Conservation (phyloP, 2,329 filamentous ascomycete genomes). For the Ophiostoma novo-ulmi region DNA sequence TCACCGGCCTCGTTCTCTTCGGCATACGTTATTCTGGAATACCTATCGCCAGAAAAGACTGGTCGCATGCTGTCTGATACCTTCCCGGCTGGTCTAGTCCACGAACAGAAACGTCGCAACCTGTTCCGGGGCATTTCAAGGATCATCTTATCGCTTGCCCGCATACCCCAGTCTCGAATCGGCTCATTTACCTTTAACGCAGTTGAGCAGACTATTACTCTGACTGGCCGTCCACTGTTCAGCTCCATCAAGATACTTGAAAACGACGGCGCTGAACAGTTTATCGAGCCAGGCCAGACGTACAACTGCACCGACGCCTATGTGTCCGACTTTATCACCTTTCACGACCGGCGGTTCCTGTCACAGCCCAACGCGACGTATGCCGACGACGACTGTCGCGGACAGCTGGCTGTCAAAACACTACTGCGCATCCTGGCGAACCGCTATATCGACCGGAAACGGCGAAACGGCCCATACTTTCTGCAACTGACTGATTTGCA, state of each 20-base stretch:
- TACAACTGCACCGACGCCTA: conserved; percentile 33
- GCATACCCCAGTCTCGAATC: conserved; percentile 32
- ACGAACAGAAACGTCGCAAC: conserved; percentile 20
- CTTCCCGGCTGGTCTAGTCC: not conserved
- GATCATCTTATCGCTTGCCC: conserved; percentile 33
- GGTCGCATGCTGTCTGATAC: conserved; percentile 13
- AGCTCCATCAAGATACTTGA: conserved; percentile 33
- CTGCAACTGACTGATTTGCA: conserved; percentile 33
- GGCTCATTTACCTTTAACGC: conserved; percentile 31
- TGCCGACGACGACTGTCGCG: conserved; percentile 29
- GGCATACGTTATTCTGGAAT: conserved; percentile 11
- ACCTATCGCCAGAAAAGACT: not conserved
- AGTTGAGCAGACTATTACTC: conserved; percentile 28
- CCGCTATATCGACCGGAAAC: not conserved
- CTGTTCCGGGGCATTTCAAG: conserved; percentile 22
- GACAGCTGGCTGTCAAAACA: conserved; percentile 30
- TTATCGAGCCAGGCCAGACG: conserved; percentile 32
- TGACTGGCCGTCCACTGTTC: conserved; percentile 24
- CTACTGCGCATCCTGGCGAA: conserved; percentile 18
- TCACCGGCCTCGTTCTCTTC: not conserved
- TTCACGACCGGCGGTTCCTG: conserved; percentile 32
- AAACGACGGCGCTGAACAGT: conserved; percentile 34
- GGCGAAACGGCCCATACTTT: conserved; percentile 25
- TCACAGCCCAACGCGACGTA: conserved; percentile 29
- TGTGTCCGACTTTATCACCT: conserved; percentile 30